Evolutionary conservation across 305 asterid species (phyloP), one percentile per base, ranked within the genome.

Genomic region (Rubia occidens): DNA sequence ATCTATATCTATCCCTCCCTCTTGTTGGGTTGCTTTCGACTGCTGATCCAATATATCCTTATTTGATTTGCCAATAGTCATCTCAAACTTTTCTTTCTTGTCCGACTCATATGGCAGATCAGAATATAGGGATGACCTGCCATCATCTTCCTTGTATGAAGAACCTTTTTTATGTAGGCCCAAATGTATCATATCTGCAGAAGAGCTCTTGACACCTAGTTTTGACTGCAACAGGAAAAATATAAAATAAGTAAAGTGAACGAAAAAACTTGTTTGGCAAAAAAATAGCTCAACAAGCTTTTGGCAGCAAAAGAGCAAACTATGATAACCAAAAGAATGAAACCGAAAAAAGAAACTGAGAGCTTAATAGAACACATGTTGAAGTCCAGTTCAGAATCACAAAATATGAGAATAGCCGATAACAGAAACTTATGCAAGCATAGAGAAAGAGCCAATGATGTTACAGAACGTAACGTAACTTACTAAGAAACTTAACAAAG

Each of bases 21-120:
- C 88, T 72, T 71, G 80, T 73, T 78, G 83, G 68, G 76, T 67
- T 40, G 67, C 86, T 69, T 74, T 83, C 24, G 78, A 44, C 72
- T 76, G 84, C 4, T 85, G 72, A 49, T 85, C 96, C 54, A 79
- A 82, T 20, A 67, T 43, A 44, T 89, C 97, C 85, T 90, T 90
- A 81, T 78, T 88, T 51, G 88, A 79, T 84, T 88, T 93, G 62
- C 95, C 85, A 71, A 88, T 81, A 64, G 85, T 89, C 98, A 88
- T 93, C 82, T 86, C 88, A 78, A 93, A 87, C 84, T 88, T 93
- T 81, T 87, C 97, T 80, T 90, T 90, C 81, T 84, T 79, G 77
- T 93, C 96, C 37, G 76, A 82, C 78, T 84, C 96, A 45, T 60
- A 71, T 26, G 95, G 92, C 69, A 82, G 60, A 75, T 83, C 90